Percentiles rank a stretch among this genome's conserved stretches.
Evolutionary conservation across 495 filamentous ascomycete genomes (phyloP).

Genomic region (Aspergillus nanangensis): DNA sequence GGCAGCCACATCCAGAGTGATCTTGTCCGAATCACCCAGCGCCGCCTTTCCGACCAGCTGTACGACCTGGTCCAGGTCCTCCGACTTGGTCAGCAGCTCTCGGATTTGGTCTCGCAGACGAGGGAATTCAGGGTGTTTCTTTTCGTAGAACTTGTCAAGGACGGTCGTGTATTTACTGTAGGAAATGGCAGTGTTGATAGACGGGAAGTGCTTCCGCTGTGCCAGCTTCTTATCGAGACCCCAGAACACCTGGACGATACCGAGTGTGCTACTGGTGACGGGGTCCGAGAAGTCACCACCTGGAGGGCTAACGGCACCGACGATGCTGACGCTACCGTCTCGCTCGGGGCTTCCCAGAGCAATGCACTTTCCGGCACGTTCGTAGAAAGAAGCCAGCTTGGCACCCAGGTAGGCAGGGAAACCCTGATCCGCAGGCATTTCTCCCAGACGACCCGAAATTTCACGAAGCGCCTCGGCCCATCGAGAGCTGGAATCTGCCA

Average conservation of each 20-base stretch:
- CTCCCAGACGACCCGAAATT: conserved; percentile 96
- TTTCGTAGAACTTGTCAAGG: conserved; percentile 89
- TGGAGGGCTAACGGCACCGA: conserved; percentile 94
- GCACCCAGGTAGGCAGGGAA: conserved; percentile 97
- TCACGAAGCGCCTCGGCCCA: conserved; percentile 99
- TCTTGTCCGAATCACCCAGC: conserved; percentile 95
- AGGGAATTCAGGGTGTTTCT: conserved; percentile 91
- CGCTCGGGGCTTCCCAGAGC: conserved; percentile 85
- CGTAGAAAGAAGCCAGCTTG: conserved; percentile 98
- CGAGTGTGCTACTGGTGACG: conserved; percentile 87
- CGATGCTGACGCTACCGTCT: conserved; percentile 90
- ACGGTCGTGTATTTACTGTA: conserved; percentile 94
- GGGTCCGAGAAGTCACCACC: conserved; percentile 99
- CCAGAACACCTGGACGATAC: conserved; percentile 99
- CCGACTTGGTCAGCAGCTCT: conserved; percentile 87
- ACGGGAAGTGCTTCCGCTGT: conserved; percentile 98
- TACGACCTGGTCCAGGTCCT: conserved; percentile 97
- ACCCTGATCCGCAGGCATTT: conserved; percentile 99
- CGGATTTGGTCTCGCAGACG: conserved; percentile 85
- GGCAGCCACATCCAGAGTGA: conserved; percentile 87
- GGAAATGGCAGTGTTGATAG: conserved; percentile 90
- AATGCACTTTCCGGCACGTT: conserved; percentile 85
- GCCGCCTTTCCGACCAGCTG: conserved; percentile 98
- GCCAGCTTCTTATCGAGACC: conserved; percentile 99
- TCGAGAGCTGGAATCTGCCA: conserved; percentile 97